Conservation (phyloP, 1,284 basidiomycete genomes). For the Boletus albobrunnescens region DNA sequence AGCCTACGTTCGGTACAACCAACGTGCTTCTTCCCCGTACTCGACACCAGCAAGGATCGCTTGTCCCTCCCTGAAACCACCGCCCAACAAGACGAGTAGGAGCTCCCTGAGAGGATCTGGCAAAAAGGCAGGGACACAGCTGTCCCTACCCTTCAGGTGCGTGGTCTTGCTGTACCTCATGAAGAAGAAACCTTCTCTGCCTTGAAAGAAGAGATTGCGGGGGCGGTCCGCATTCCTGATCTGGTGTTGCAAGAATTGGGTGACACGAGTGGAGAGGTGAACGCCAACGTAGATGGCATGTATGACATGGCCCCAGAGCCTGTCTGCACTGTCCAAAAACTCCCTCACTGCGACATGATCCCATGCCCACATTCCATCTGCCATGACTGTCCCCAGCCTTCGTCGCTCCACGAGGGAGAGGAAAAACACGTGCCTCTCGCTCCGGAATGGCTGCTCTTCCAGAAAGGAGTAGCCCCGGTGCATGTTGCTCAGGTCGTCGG, state of each 20-base stretch:
- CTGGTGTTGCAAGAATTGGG: slow-evolving; percentile 7
- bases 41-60: slow-evolving; percentile 1
- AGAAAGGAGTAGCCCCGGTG: not conserved
- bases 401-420: not conserved
- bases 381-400: not conserved
- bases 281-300: slow-evolving; percentile 4
- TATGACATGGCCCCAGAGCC: slow-evolving; percentile 4
- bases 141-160: slow-evolving; percentile 2
- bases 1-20: slow-evolving; percentile 1
- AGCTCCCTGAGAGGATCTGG: not conserved
- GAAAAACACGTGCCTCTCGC: not conserved
- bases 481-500: not conserved
- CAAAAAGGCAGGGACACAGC: slow-evolving; percentile 3
- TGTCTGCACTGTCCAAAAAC: not conserved
- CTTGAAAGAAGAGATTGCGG: slow-evolving; percentile 6
- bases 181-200: not conserved
- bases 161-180: slow-evolving; percentile 10
- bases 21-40: not conserved
- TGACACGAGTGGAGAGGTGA: not conserved
- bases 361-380: not conserved
- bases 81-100: slow-evolving; percentile 3
- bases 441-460: not conserved
- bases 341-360: not conserved
- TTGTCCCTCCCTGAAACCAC: slow-evolving; percentile 7
- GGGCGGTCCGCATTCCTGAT: slow-evolving; percentile 1